Evolutionary conservation across 23 red algal genomes (phyloP), one percentile per base, ranked within the genome.

Genomic region (Gracilaria domingensis): DNA sequence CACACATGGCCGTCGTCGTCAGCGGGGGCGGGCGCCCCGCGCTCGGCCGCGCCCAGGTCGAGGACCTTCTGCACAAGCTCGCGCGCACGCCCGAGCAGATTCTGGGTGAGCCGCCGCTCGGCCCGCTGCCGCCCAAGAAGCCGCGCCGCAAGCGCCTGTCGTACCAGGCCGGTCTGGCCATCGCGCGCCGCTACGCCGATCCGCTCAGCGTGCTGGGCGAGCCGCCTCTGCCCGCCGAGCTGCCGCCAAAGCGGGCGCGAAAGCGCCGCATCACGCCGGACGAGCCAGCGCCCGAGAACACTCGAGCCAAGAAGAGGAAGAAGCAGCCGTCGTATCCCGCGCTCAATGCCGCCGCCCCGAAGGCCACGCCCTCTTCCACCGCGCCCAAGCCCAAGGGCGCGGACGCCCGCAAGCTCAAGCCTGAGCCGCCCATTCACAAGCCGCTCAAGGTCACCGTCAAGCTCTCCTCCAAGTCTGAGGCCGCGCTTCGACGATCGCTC

Each of bases 401-500:
- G 32, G 64, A 36, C 29, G 16, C 2, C 20, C 29, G 32, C 29
- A 69, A 69, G 64, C 64, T 17, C 30, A 69, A 36, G 9, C 7
- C 13, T 8, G 64, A 69, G 0, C 32, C 64, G 4, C 0, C 30
- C 32, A 20, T 17, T 36, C 64, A 69, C 64, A 69, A 69, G 16
- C 20, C 64, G 12, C 64, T 69, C 64, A 69, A 69, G 32, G 4
- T 69, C 64, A 69, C 64, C 28, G 64, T 34, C 64, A 69, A 17
- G 32, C 64, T 69, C 32, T 32, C 64, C 32, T 37, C 25, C 25
- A 69, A 69, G 8, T 2, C 33, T 3, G 26, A 28, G 12, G 16
- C 64, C 26, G 5, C 64, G 8, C 2, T 69, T 32, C 29, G 64
- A 3, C 64, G 32, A 32, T 69, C 30, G 2, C 32, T 20, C 64